A percentile compares a stretch with the other conserved stretches of the same genome.
phyloP scores from a whole-genome alignment of 2,329 filamentous ascomycete genomes.

The Aotearoamyces nothofagi region DNA sequence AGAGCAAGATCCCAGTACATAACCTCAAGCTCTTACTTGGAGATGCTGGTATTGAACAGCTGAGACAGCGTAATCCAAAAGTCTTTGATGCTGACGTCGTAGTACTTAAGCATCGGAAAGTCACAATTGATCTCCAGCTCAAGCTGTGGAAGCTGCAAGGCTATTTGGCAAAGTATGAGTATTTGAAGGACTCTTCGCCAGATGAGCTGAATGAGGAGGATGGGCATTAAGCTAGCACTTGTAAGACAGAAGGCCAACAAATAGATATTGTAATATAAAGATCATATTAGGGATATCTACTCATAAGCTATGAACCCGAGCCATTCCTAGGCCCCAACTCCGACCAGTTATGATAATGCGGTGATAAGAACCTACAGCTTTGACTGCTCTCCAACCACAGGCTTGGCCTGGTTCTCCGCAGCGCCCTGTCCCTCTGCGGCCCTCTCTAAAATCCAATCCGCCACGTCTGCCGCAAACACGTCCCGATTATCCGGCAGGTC shows the following conservation, averaged over 20 bases:
- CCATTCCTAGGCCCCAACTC: neutral
- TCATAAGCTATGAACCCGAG: neutral
- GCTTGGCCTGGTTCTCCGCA: neutral
- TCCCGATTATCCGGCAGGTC: slow-evolving; percentile 27
- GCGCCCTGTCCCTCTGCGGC: slow-evolving; percentile 5
- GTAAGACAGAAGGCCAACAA: neutral
- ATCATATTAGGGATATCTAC: neutral
- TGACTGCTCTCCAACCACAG: no score
- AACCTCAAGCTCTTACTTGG: slow-evolving; percentile 37
- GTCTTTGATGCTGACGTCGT: neutral
- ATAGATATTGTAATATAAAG: neutral
- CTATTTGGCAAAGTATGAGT: neutral
- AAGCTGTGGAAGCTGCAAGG: slow-evolving; percentile 2
- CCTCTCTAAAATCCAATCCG: slow-evolving; percentile 47
- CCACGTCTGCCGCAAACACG: slow-evolving; percentile 38
- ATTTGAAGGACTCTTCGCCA: no score
- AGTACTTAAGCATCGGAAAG: neutral
- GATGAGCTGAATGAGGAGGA: no score
- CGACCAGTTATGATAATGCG: neutral
- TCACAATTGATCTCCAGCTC: neutral
- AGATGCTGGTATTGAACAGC: slow-evolving; percentile 23
- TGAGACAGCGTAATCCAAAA: slow-evolving; percentile 21
- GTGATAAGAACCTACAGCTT: slow-evolving; percentile 7
- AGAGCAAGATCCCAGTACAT: slow-evolving; percentile 31
- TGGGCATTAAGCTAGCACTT: neutral